A percentile compares a stretch with the other conserved stretches of the same genome.
Conservation (phyloP, 2,329 filamentous ascomycete species). For the Boeremia lycopersici region DNA sequence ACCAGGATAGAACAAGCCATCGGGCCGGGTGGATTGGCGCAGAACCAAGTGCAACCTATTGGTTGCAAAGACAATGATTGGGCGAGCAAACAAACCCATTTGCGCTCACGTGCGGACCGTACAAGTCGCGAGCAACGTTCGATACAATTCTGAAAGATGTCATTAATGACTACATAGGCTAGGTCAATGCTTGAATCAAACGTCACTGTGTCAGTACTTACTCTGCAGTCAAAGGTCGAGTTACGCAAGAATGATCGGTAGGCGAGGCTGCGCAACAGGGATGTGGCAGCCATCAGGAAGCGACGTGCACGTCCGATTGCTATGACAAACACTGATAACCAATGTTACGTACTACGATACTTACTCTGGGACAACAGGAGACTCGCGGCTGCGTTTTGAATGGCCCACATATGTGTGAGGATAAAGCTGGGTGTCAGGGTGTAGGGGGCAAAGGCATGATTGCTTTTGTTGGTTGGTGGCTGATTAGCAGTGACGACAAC, state of each 20-base stretch:
- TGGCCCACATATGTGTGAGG: background rate
- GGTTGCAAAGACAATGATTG: background rate
- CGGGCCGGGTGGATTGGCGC: slow-evolving; percentile 11
- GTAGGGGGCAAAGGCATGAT: background rate
- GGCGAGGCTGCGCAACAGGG: slow-evolving; percentile 4
- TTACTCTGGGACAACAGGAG: slow-evolving; percentile 1
- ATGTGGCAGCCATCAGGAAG: slow-evolving; percentile 1
- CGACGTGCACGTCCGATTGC: background rate
- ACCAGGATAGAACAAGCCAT: slow-evolving; percentile 9
- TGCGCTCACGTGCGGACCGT: no score
- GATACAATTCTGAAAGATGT: background rate
- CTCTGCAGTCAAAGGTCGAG: no score
- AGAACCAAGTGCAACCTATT: background rate
- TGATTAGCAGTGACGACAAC: slow-evolving; percentile 5
- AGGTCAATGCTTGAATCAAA: no score
- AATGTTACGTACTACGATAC: slow-evolving; percentile 6
- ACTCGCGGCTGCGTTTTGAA: background rate
- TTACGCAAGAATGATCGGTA: background rate
- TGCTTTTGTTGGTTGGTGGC: slow-evolving; percentile 9
- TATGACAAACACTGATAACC: slow-evolving; percentile 9
- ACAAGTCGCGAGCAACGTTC: background rate
- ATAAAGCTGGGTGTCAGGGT: background rate
- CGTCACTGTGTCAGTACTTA: no score
- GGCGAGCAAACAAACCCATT: background rate
- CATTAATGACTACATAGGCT: no score